phyloP scores from a whole-genome alignment of 352 stramenopile species.

The Globisporangium recalcitrans region DNA sequence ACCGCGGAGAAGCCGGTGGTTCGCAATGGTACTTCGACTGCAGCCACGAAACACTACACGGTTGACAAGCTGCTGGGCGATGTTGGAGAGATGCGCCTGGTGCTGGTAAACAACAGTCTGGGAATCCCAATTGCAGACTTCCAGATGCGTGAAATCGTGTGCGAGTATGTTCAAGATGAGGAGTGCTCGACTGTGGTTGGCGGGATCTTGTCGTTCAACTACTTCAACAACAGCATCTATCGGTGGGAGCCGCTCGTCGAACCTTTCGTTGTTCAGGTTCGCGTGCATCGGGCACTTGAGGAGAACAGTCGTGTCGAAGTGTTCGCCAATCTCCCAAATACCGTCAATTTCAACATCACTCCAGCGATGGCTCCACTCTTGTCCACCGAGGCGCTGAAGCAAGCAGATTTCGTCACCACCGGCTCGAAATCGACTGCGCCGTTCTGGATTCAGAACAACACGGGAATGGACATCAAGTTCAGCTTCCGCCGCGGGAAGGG shows the following conservation, averaged over 20 bases:
- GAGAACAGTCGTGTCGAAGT: constrained; percentile 73
- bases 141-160: constrained; percentile 83
- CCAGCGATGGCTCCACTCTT: constrained; percentile 82
- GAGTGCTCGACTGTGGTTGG: constrained; percentile 77
- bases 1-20: background rate
- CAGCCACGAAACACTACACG: constrained; percentile 25
- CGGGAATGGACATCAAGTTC: constrained; percentile 77
- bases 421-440: constrained; percentile 81
- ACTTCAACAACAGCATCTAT: constrained; percentile 91
- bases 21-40: background rate
- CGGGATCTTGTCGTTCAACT: constrained; percentile 78
- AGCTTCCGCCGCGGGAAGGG: constrained; percentile 79
- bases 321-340: constrained; percentile 78
- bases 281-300: constrained; percentile 59
- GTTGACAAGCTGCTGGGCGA: constrained; percentile 82
- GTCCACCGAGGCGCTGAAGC: constrained; percentile 69
- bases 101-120: constrained; percentile 87
- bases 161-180: constrained; percentile 83
- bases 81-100: constrained; percentile 76
- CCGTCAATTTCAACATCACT: constrained; percentile 86
- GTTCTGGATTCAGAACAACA: constrained; percentile 89
- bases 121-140: constrained; percentile 85
- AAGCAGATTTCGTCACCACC: constrained; percentile 84
- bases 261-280: constrained; percentile 76
- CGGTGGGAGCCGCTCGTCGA: constrained; percentile 85